Percentiles rank a stretch among this genome's conserved stretches.
These are phyloP conservation scores for Exophiala phaeomuriformis DNA, from an alignment of 2,329 filamentous ascomycete species.

Conservation along the genomic window DNA sequence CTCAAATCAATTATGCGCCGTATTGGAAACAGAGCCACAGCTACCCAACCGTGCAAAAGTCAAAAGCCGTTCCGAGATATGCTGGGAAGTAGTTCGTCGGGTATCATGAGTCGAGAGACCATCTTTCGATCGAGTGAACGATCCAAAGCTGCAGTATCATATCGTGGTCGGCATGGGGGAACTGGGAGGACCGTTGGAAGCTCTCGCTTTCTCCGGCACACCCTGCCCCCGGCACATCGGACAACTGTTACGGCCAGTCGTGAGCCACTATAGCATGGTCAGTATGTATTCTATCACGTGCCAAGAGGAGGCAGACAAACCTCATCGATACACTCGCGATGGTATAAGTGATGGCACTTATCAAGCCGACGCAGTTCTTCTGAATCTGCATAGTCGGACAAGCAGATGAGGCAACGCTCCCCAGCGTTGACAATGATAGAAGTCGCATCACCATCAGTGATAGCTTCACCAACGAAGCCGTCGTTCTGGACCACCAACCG, in stretches of 20 bases:
- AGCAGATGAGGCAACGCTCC: constrained; percentile 59
- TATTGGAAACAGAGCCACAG: not conserved
- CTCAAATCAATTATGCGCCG: not conserved
- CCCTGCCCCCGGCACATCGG: constrained; percentile 55
- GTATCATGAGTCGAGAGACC: constrained; percentile 3
- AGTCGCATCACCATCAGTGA: constrained; percentile 34
- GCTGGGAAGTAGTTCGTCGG: constrained; percentile 17
- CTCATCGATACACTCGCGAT: constrained; percentile 63
- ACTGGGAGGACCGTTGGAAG: constrained; percentile 3
- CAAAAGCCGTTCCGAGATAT: constrained; percentile 3
- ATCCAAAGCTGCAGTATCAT: not conserved
- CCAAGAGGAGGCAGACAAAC: constrained; percentile 38
- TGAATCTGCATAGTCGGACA: constrained; percentile 57
- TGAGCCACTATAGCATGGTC: constrained; percentile 52
- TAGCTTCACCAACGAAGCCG: constrained; percentile 43
- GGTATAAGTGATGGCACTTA: constrained; percentile 60
- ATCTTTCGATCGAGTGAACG: not conserved
- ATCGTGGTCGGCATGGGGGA: constrained; percentile 6
- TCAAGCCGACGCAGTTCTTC: constrained; percentile 55
- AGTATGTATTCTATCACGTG: constrained; percentile 25
- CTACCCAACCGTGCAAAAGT: constrained; percentile 14
- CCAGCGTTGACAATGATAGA: constrained; percentile 34
- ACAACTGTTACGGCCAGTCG: constrained; percentile 58
- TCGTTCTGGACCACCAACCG: constrained; percentile 42
- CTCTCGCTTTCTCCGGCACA: constrained; percentile 40